These are phyloP conservation scores for Tolypocladium ophioglossoides DNA, from an alignment of 2,329 filamentous ascomycete species.

Conservation along the genomic window DNA sequence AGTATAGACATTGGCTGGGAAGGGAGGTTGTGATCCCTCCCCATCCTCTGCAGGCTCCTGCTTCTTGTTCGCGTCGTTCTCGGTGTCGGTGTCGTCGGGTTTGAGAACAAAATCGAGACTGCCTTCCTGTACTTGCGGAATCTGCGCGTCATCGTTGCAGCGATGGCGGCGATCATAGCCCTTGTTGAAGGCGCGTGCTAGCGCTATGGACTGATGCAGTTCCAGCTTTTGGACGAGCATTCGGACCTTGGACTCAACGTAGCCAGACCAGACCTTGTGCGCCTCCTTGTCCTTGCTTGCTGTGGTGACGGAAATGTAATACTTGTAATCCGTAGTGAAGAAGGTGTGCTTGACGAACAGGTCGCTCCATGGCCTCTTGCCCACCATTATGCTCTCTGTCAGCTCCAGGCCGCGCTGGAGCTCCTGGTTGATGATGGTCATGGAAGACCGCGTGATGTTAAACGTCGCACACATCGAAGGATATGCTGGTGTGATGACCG, in stretches of 20 bases:
- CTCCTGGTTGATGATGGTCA: slow-evolving; percentile 73
- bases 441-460: slow-evolving; percentile 82
- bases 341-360: slow-evolving; percentile 86
- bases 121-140: slow-evolving; percentile 43
- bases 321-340: slow-evolving; percentile 88
- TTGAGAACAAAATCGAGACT: slow-evolving; percentile 34
- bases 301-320: slow-evolving; percentile 83
- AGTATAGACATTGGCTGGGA: slow-evolving; percentile 54
- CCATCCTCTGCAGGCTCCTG: slow-evolving; percentile 31
- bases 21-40: slow-evolving; percentile 20
- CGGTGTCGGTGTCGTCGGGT: slow-evolving; percentile 24
- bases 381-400: slow-evolving; percentile 67
- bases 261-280: slow-evolving; percentile 79
- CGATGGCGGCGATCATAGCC: slow-evolving; percentile 76
- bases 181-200: slow-evolving; percentile 89
- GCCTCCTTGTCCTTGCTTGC: slow-evolving; percentile 75
- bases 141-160: slow-evolving; percentile 44
- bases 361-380: slow-evolving; percentile 72
- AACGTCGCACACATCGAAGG: slow-evolving; percentile 97
- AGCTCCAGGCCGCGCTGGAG: slow-evolving; percentile 68
- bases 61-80: not conserved
- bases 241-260: slow-evolving; percentile 88
- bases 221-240: slow-evolving; percentile 77
- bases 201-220: slow-evolving; percentile 63
- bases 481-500: slow-evolving; percentile 94